Conservation (phyloP, 2,329 filamentous ascomycete genomes). For the Dothistroma pini region DNA sequence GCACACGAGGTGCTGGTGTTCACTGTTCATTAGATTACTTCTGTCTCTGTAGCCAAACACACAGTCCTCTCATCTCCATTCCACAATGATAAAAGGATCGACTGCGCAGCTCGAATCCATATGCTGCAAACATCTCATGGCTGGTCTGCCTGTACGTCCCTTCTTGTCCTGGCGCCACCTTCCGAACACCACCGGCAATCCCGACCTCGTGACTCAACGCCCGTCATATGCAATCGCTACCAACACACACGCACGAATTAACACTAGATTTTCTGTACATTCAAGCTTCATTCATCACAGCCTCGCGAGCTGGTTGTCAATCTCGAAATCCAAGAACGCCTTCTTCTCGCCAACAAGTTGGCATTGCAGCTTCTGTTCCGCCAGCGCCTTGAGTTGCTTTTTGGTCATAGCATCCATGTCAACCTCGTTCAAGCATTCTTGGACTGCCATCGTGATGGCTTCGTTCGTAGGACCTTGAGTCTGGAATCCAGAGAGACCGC, state of each 20-base stretch:
- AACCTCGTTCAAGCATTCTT: slow-evolving; percentile 76
- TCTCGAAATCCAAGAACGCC: slow-evolving; percentile 86
- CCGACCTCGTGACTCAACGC: neutral
- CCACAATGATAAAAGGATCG: neutral
- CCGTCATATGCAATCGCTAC: neutral
- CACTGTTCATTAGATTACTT: slow-evolving; percentile 1
- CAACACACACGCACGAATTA: neutral
- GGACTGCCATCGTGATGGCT: slow-evolving; percentile 79
- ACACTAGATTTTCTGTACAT: neutral
- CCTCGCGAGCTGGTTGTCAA: slow-evolving; percentile 79
- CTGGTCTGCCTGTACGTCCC: neutral
- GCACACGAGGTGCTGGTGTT: neutral
- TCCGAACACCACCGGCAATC: neutral
- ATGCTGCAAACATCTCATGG: neutral
- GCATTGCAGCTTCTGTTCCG: slow-evolving; percentile 89
- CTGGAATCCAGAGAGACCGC: slow-evolving; percentile 55
- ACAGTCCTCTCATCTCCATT: neutral
- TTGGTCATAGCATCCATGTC: slow-evolving; percentile 97
- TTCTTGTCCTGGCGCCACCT: neutral
- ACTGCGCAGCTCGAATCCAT: neutral
- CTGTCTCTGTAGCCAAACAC: neutral
- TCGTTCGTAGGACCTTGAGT: slow-evolving; percentile 69
- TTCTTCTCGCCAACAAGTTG: slow-evolving; percentile 82
- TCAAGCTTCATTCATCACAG: neutral
- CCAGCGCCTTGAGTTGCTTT: slow-evolving; percentile 82